Evolutionary conservation across 1,139 yeast species (phyloP), one percentile per base, ranked within the genome.

Genomic region (Magnusiomyces paraingens): DNA sequence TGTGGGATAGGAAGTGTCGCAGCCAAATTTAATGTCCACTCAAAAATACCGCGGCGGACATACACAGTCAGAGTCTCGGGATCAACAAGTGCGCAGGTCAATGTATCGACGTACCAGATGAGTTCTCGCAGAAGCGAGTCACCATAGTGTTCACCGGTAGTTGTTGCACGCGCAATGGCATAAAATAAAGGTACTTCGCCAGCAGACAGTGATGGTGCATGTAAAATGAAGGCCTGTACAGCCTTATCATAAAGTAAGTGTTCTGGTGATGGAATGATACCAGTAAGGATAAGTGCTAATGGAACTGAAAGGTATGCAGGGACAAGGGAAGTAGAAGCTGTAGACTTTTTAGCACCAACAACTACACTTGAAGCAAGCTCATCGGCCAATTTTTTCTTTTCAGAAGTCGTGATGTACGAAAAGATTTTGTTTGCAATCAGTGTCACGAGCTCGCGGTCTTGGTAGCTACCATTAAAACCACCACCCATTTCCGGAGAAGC

Each of bases 21-120:
- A 26, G 54, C 62, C 53, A 86, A 67, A 57, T 82, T 83, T 63
- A 86, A 62, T 1, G 80, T 64, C 83, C 89, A 82, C 62, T 89
- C 96, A 55, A 87, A 68, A 1, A 84, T 76, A 2, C 82, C 83
- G 50, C 72, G 76, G 52, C 70, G 72, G 58, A 76, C 73, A 53
- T 85, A 66, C 4, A 82, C 64, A 39, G 75, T 69, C 51, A 86
- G 73, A 65, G 87, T 94, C 4, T 67, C 65, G 3, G 67, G 62
- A 5, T 75, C 71, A 10, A 74, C 74, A 1, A 80, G 65, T 2
- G 86, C 83, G 22, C 66, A 58, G 2, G 72, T 67, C 32, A 88
- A 64, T 6, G 71, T 69, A 15, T 74, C 76, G 50, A 87, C 65
- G n/a, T 86, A 69, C 96, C 96, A 89, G 0, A 74, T 65, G 3